Evolutionary conservation across 176 grass and related monocot species (phyloP), one percentile per base, ranked within the genome.

Genomic region (Oryza rufipogon): DNA sequence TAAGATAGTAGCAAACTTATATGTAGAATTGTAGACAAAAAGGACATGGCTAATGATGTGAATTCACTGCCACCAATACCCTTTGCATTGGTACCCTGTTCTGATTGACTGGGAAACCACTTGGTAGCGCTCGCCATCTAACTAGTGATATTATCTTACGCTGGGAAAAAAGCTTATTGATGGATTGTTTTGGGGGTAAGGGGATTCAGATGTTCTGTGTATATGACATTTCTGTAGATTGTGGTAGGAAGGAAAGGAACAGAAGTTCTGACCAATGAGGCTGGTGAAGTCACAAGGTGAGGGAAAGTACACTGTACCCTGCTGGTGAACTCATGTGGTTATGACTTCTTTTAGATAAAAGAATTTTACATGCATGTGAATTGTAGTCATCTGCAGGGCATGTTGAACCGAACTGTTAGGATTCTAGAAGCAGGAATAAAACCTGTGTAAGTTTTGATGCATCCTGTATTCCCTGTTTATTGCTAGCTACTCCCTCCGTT

Each of bases 231-330:
- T 86, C 71, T 91, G 33, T 88, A 99, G 96, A 83, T 92, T 49
- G 91, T 92, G 64, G 89, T 99, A 22, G 96, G 93, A 76, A 91
- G 93, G 85, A 94, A 81, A 66, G 96, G 96, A 73, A 83, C 85
- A 66, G 91, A 96, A 33, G 80, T 87, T 68, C 84, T 94, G 61
- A 96, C 89, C 7, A 96, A 99, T 76, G 96, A 99, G 9, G 86
- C 93, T 73, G 93, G 96, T 66, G 93, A 96, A 94, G 88, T 99
- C 66, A 96, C 93, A 20, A 99, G 96, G 96, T 88, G 71, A 90
- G 64, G 17, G 13, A 13, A 81, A 83, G 44, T 13, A 73, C 77
- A 82, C 30, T 28, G 38, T 33, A 61, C 9, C 22, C 70, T 6
- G 66, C 4, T 71, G 38, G 70, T 46, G 65, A 14, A 25, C 45